Conservation (phyloP, 768 basidiomycete species). For the Agrocybe praecox region DNA sequence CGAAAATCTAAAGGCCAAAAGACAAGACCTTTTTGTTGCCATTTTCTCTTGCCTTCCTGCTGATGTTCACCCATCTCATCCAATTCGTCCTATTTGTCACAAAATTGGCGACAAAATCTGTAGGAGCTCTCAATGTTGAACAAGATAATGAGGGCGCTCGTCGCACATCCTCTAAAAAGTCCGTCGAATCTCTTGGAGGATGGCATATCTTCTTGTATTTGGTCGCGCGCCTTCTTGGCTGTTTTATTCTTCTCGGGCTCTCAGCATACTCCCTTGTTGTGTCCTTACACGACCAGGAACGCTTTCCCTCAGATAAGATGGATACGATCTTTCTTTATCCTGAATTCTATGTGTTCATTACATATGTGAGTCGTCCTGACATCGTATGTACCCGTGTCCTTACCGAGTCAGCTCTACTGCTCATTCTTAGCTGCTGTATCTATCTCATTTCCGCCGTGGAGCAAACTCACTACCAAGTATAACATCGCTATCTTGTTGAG, state of each 20-base stretch:
- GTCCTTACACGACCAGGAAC: background rate
- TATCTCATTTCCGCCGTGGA: slow-evolving; percentile 29
- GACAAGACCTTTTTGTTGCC: background rate
- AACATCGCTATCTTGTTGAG: background rate
- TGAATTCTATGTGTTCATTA: background rate
- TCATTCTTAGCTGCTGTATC: slow-evolving; percentile 39
- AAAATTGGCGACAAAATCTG: too few relatives aligned
- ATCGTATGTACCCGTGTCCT: background rate
- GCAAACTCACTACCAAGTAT: slow-evolving; percentile 14
- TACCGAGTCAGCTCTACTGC: slow-evolving; percentile 7
- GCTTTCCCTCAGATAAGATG: background rate
- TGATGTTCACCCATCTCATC: too few relatives aligned
- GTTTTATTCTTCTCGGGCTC: background rate
- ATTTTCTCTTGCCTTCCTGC: background rate
- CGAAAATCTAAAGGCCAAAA: too few relatives aligned
- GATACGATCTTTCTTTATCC: background rate
- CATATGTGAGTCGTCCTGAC: background rate
- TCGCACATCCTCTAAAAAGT: background rate
- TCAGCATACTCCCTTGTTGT: background rate
- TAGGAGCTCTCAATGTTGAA: background rate
- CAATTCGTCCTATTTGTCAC: too few relatives aligned
- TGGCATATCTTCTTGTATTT: background rate
- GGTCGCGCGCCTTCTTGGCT: background rate
- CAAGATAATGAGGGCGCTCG: background rate
- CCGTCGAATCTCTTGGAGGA: background rate